These are phyloP conservation scores for Neonectria coccinea DNA, from an alignment of 2,329 filamentous ascomycete species.

Conservation along the genomic window DNA sequence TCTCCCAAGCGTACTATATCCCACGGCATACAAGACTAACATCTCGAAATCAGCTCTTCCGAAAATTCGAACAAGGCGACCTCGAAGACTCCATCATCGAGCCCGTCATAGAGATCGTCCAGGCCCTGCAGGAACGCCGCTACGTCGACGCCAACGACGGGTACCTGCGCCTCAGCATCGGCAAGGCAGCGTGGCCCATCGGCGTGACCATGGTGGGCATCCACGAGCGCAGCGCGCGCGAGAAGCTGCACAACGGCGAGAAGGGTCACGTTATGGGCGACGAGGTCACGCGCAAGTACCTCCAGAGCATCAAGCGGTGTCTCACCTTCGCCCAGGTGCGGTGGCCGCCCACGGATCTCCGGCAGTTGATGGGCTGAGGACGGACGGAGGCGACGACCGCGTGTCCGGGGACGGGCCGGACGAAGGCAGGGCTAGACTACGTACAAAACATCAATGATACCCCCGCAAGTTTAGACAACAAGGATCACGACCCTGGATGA, in stretches of 20 bases:
- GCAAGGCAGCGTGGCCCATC: slow-evolving; percentile 98
- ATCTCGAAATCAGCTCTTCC: slow-evolving; percentile 72
- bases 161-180: slow-evolving; percentile 92
- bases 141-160: slow-evolving; percentile 98
- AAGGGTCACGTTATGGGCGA: slow-evolving; percentile 98
- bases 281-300: slow-evolving; percentile 92
- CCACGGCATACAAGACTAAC: slow-evolving; percentile 8
- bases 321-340: slow-evolving; percentile 96
- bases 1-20: slow-evolving; percentile 10
- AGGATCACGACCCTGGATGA: slow-evolving; percentile 1
- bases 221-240: slow-evolving; percentile 93
- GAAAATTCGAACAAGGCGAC: slow-evolving; percentile 85
- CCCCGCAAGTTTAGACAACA: slow-evolving; percentile 25
- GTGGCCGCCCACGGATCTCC: slow-evolving; percentile 92
- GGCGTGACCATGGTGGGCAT: slow-evolving; percentile 99
- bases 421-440: slow-evolving; percentile 7
- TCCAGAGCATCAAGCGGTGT: slow-evolving; percentile 98
- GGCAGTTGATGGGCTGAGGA: slow-evolving; percentile 86
- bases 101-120: slow-evolving; percentile 90
- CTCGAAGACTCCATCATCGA: slow-evolving; percentile 82
- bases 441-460: slow-evolving; percentile 38
- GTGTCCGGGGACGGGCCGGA: slow-evolving; percentile 6
- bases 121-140: slow-evolving; percentile 86
- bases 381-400: background rate
- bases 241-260: slow-evolving; percentile 90